Percentiles rank a stretch among this genome's conserved stretches.
Evolutionary conservation across 2,329 filamentous ascomycete species (phyloP).

Genomic region (Spiromastix sp.): DNA sequence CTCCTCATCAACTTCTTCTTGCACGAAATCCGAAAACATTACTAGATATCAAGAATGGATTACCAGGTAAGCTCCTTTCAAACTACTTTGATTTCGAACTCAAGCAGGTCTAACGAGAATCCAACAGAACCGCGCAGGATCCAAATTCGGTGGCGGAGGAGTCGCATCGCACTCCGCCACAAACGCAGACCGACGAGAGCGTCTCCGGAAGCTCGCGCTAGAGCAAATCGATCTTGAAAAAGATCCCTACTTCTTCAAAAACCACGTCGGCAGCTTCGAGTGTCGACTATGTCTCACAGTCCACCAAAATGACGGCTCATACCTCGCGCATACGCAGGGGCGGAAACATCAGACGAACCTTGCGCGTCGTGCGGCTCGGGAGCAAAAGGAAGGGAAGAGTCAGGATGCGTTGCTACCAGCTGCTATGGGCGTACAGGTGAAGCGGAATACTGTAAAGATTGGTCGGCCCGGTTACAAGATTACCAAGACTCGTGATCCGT

Average conservation of each 20-base stretch:
- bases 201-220: conserved; percentile 92
- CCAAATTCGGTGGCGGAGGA: conserved; percentile 95
- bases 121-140: conserved; percentile 88
- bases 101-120: too few species aligned
- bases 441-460: conserved; percentile 84
- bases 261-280: conserved; percentile 96
- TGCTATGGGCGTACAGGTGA: conserved; percentile 67
- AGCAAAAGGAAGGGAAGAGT: conserved; percentile 74
- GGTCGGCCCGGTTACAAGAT: conserved; percentile 95
- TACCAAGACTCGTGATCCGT: conserved; percentile 83
- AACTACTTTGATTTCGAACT: too few species aligned
- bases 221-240: conserved; percentile 99
- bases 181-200: conserved; percentile 94
- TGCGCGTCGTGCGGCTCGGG: conserved; percentile 85
- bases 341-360: conserved; percentile 99
- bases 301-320: conserved; percentile 97
- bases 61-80: conserved; percentile 35
- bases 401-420: conserved; percentile 57
- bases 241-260: conserved; percentile 99
- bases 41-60: too few species aligned
- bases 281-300: conserved; percentile 94
- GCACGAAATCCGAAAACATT: too few species aligned
- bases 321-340: conserved; percentile 95
- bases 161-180: conserved; percentile 88
- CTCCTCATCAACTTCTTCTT: too few species aligned